Evolutionary conservation across 2,329 filamentous ascomycete genomes (phyloP), one percentile per base, ranked within the genome.

Genomic region (Erysiphe pulchra): DNA sequence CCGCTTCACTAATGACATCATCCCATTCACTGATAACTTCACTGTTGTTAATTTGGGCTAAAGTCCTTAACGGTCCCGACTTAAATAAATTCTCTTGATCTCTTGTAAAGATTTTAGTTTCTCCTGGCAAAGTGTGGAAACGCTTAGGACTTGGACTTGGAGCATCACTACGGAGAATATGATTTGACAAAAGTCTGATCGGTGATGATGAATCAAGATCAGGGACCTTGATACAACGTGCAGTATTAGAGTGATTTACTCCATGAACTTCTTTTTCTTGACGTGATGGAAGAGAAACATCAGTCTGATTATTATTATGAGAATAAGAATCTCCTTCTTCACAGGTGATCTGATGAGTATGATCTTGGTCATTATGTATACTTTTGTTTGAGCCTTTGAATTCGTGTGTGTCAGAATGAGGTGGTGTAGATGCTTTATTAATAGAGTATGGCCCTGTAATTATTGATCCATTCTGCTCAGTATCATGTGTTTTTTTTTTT

Each of bases 21-120:
- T 92, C 85, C 90, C 90, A 98, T 59, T 95, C 87, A 57, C 86
- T 94, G 48, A 76, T 71, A 20, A 78, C 75, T 14, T 77, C 65
- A 49, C 17, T 9, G 2, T 32, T 36, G 12, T 33, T 16, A 34
- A 14, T 13, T 6, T 17, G 9, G 6, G 16, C n/a, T 2, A n/a
- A 9, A 11, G 17, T 12, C 10, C 14, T 14, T n/a, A 31, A 24
- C 11, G 20, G n/a, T 2, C 28, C 40, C 1, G 14, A 9, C 10
- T 16, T 8, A 31, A 24, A 20, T 42, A 42, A 31, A 31, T 42
- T 31, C 30, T 31, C 18, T 28, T 16, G 8, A 14, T 14, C n/a
- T 42, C 24, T 18, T 46, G 60, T 69, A 48, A 61, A 63, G 51
- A 65, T 63, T 30, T 62, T 65, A 52, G 43, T 28, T 13, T 71